These are phyloP conservation scores for Stemphylium beticola DNA, from an alignment of 2,329 filamentous ascomycete genomes.

Conservation along the genomic window DNA sequence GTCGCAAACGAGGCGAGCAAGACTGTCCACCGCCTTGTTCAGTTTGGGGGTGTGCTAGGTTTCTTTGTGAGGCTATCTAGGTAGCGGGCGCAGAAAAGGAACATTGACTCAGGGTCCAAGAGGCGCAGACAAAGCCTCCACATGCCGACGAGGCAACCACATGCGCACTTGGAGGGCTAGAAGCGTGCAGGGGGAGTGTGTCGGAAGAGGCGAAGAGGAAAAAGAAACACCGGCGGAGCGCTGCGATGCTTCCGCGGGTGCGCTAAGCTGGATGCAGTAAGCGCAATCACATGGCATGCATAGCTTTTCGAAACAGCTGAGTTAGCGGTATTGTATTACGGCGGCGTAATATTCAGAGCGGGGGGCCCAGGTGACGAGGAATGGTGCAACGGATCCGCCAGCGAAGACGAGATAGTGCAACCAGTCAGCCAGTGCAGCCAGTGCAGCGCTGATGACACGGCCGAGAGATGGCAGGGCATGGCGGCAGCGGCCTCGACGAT, in stretches of 20 bases:
- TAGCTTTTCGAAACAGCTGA: constrained; percentile 31
- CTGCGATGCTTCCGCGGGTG: constrained; percentile 19
- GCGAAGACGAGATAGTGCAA: background rate
- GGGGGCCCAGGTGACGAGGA: constrained; percentile 27
- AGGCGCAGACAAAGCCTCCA: constrained; percentile 17
- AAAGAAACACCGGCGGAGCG: constrained; percentile 25
- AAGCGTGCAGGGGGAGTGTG: constrained; percentile 20
- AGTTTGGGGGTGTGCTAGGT: background rate
- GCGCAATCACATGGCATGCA: constrained; percentile 24
- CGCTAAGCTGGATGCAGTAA: constrained; percentile 1
- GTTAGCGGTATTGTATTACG: constrained; percentile 32
- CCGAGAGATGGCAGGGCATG: background rate
- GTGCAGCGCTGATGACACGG: background rate
- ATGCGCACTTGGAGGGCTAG: constrained; percentile 20
- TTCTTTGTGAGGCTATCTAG: constrained; percentile 21
- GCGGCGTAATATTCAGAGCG: constrained; percentile 14
- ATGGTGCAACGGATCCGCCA: constrained; percentile 19
- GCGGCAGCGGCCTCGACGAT: constrained; percentile 8
- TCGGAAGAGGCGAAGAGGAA: constrained; percentile 25
- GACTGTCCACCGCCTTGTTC: background rate
- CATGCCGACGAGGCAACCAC: constrained; percentile 31
- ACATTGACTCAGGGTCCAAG: constrained; percentile 21
- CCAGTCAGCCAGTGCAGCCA: constrained; percentile 4
- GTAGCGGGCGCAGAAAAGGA: constrained; percentile 3
- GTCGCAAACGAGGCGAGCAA: background rate